Percentiles rank a stretch among this genome's conserved stretches.
phyloP scores from a whole-genome alignment of 306 rosid genomes.

The Parietaria judaica region DNA sequence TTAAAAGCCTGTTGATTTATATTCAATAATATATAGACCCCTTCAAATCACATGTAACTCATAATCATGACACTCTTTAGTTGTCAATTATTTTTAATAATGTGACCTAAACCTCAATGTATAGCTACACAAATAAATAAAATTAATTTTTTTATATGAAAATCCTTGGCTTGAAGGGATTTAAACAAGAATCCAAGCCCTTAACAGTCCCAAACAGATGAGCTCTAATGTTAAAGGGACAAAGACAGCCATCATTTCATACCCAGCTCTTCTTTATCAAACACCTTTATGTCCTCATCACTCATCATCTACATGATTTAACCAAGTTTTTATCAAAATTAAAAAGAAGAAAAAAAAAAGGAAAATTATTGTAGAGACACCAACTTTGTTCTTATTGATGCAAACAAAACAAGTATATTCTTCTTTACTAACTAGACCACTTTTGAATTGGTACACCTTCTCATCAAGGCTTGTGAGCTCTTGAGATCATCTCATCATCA shows the following conservation, averaged over 20 bases:
- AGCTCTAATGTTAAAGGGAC: conserved; percentile 40
- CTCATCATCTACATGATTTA: conserved; percentile 39
- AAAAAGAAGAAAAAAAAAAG: conserved; percentile 14
- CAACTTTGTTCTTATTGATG: conserved; percentile 54
- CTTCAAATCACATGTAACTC: conserved; percentile 28
- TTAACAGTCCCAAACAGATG: conserved; percentile 31
- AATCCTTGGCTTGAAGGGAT: conserved; percentile 6
- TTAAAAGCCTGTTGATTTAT: conserved; percentile 22
- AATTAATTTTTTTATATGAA: conserved; percentile 1
- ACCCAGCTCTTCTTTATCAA: conserved; percentile 34
- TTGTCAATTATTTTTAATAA: conserved; percentile 28
- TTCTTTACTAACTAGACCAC: conserved; percentile 8
- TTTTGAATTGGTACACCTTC: conserved; percentile 12
- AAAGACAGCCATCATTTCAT: conserved; percentile 49
- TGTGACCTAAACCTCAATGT: conserved; percentile 23
- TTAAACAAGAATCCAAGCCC: conserved; percentile 22
- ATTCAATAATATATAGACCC: conserved; percentile 25
- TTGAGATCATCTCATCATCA: neutral
- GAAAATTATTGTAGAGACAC: conserved; percentile 29
- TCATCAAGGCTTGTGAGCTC: neutral
- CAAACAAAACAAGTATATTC: conserved; percentile 29
- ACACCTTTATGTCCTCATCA: conserved; percentile 77
- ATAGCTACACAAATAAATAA: neutral
- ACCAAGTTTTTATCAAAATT: neutral
- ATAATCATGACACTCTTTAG: conserved; percentile 23